A percentile compares a stretch with the other conserved stretches of the same genome.
Conservation (phyloP, 2,329 filamentous ascomycete genomes). For the Seiridium cupressi region DNA sequence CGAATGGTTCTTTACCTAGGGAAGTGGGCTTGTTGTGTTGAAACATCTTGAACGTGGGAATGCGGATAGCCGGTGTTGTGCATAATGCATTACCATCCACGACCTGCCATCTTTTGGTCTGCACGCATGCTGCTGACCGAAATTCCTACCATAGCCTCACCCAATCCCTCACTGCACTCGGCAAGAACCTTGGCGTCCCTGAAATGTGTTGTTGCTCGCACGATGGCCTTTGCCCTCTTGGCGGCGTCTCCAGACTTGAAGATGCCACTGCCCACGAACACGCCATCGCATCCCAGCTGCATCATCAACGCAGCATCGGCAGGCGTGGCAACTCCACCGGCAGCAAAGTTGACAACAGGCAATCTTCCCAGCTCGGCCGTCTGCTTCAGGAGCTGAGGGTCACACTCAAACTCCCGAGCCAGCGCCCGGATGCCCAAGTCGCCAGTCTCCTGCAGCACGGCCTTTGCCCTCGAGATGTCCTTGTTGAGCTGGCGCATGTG, state of each 20-base stretch:
- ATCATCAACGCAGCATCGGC: conserved; percentile 97
- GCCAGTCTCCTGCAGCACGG: conserved; percentile 61
- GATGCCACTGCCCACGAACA: conserved; percentile 95
- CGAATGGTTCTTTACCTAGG: too few relatives aligned
- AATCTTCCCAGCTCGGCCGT: conserved; percentile 83
- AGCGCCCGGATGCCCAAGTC: conserved; percentile 61
- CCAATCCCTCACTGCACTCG: conserved; percentile 81
- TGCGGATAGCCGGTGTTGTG: too few relatives aligned
- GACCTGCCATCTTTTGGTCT: conserved; percentile 76
- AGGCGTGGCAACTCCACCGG: conserved; percentile 98
- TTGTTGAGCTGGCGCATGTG: conserved; percentile 90
- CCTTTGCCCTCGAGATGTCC: conserved; percentile 78
- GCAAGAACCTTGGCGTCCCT: conserved; percentile 82
- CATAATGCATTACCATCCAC: conserved; percentile 68
- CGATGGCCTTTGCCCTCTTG: conserved; percentile 90
- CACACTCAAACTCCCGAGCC: conserved; percentile 78
- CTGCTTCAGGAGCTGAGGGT: conserved; percentile 78
- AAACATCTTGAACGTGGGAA: neutral
- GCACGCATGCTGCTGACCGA: conserved; percentile 78
- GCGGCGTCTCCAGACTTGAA: conserved; percentile 94
- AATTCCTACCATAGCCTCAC: conserved; percentile 98
- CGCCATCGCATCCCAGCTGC: conserved; percentile 96
- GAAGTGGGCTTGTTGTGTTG: neutral
- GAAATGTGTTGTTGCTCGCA: conserved; percentile 90
- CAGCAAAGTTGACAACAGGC: conserved; percentile 96